Evolutionary conservation across 805 yeast species (phyloP).

Genomic region (Diddensiella santjacobensis): DNA sequence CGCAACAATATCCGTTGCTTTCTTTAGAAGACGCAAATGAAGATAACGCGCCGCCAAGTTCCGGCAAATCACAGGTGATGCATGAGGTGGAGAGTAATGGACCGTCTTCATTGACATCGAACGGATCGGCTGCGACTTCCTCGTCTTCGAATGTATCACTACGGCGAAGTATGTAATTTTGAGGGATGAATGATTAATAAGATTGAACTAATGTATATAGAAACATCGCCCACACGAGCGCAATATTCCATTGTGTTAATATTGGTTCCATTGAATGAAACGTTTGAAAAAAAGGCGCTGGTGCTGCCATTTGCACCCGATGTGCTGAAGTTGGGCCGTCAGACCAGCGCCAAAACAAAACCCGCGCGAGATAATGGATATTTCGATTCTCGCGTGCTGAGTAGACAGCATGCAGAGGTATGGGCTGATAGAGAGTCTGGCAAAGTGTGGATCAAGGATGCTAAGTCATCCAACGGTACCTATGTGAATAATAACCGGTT

Average conservation of each 20-base stretch:
- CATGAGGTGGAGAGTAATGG: background rate
- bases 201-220: too few relatives aligned
- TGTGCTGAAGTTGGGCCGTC: constrained; percentile 83
- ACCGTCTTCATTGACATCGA: background rate
- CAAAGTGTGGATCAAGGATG: constrained; percentile 71
- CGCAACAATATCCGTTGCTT: background rate
- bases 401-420: constrained; percentile 90
- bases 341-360: constrained; percentile 51
- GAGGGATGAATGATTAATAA: too few relatives aligned
- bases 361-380: constrained; percentile 77
- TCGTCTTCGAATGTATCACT: constrained; percentile 2
- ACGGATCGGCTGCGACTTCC: constrained; percentile 3
- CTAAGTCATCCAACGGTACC: constrained; percentile 92
- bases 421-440: constrained; percentile 65
- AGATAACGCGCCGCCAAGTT: background rate
- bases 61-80: background rate
- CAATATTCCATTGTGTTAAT: constrained; percentile 51
- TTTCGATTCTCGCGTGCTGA: constrained; percentile 88
- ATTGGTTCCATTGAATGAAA: constrained; percentile 69
- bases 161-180: background rate
- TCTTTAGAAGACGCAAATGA: background rate
- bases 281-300: constrained; percentile 75
- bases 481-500: constrained; percentile 77
- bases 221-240: constrained; percentile 23
- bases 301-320: constrained; percentile 80